Percentiles rank a stretch among this genome's conserved stretches.
These are phyloP conservation scores for Salix koriyanagi DNA, from an alignment of 345 rosid species.

Conservation along the genomic window DNA sequence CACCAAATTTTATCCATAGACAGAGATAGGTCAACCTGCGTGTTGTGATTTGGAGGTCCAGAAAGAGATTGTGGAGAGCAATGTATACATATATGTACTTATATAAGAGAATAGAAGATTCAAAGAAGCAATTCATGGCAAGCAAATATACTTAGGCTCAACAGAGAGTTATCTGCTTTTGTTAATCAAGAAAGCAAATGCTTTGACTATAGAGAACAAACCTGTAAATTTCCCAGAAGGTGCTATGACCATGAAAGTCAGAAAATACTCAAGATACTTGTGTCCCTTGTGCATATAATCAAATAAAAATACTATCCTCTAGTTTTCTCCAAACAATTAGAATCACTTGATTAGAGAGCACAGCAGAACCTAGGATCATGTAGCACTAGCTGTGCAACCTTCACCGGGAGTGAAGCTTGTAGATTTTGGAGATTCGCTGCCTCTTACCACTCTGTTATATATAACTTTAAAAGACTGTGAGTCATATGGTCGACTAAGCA, in stretches of 20 bases:
- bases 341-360: constrained; percentile 9
- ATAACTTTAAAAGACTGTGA: constrained; percentile 81
- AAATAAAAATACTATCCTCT: constrained; percentile 14
- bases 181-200: background rate
- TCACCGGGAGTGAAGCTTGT: constrained; percentile 30
- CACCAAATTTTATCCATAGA: background rate
- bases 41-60: background rate
- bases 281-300: constrained; percentile 7
- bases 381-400: constrained; percentile 40
- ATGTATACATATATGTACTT: background rate
- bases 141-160: background rate
- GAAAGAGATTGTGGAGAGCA: background rate
- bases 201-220: constrained; percentile 21
- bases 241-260: constrained; percentile 8
- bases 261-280: constrained; percentile 9
- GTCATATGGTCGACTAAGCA: constrained; percentile 80
- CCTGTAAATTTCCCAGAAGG: constrained; percentile 24
- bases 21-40: background rate
- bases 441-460: constrained; percentile 74
- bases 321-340: constrained; percentile 9
- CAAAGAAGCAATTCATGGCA: background rate
- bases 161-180: background rate
- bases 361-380: constrained; percentile 22
- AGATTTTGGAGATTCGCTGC: constrained; percentile 65
- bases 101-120: background rate